These are phyloP conservation scores for Podosphaera leucotricha DNA, from an alignment of 2,329 filamentous ascomycete genomes.

Conservation along the genomic window DNA sequence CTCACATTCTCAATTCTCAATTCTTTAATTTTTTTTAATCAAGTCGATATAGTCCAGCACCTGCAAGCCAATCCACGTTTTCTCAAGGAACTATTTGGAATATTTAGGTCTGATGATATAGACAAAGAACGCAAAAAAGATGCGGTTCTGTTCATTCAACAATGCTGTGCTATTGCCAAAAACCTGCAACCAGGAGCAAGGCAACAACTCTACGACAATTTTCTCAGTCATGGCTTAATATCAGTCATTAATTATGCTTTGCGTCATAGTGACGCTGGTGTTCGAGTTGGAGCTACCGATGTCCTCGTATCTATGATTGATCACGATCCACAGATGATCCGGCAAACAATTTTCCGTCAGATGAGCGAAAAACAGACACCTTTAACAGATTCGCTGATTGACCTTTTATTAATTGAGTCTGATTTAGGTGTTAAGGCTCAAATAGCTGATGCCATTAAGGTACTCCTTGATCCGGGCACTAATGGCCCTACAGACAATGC, in stretches of 20 bases:
- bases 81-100: slow-evolving; percentile 63
- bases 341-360: slow-evolving; percentile 77
- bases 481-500: slow-evolving; percentile 35
- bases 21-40: slow-evolving; percentile 95
- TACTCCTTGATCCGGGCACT: slow-evolving; percentile 56
- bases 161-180: slow-evolving; percentile 85
- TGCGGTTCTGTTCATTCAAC: slow-evolving; percentile 86
- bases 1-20: slow-evolving; percentile 95
- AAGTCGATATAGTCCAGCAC: slow-evolving; percentile 91
- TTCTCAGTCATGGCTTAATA: slow-evolving; percentile 68
- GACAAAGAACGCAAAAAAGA: slow-evolving; percentile 65
- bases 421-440: slow-evolving; percentile 91
- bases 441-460: slow-evolving; percentile 84
- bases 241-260: slow-evolving; percentile 81
- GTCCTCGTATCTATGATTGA: slow-evolving; percentile 87
- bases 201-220: slow-evolving; percentile 68
- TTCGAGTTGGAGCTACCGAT: slow-evolving; percentile 81
- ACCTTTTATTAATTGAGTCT: slow-evolving; percentile 70
- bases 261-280: slow-evolving; percentile 58
- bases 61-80: slow-evolving; percentile 64
- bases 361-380: slow-evolving; percentile 69
- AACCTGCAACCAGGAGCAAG: slow-evolving; percentile 69
- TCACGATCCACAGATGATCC: slow-evolving; percentile 84
- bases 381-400: slow-evolving; percentile 78
- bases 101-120: slow-evolving; percentile 45